Conservation (phyloP, 1,139 yeast genomes). For the Pichia norvegensis region DNA sequence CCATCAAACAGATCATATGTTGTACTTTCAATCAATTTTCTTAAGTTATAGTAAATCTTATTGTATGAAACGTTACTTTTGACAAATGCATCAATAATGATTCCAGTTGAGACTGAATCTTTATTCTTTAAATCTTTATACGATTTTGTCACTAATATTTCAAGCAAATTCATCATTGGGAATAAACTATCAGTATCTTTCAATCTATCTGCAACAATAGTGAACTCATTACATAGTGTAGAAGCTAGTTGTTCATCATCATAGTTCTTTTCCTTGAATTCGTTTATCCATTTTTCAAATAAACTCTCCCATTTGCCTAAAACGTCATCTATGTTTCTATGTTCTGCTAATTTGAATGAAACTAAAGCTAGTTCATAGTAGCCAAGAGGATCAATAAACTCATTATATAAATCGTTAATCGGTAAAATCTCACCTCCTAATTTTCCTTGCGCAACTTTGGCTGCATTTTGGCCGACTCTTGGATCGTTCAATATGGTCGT, state of each 20-base stretch:
- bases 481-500: conserved; percentile 51
- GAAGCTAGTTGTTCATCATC: conserved; percentile 35
- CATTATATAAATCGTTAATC: conserved; percentile 75
- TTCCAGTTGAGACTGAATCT: conserved; percentile 37
- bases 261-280: conserved; percentile 24
- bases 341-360: conserved; percentile 77
- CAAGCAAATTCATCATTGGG: conserved; percentile 67
- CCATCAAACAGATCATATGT: conserved; percentile 41
- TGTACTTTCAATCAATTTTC: conserved; percentile 60
- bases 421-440: conserved; percentile 61
- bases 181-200: conserved; percentile 62
- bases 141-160: conserved; percentile 36
- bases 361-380: conserved; percentile 75
- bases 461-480: conserved; percentile 40
- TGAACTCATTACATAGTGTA: conserved; percentile 34
- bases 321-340: conserved; percentile 65
- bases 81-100: conserved; percentile 60
- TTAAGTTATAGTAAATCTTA: conserved; percentile 58
- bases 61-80: conserved; percentile 71
- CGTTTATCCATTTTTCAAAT: conserved; percentile 36
- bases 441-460: conserved; percentile 41
- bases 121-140: conserved; percentile 25
- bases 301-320: conserved; percentile 63
- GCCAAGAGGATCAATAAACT: conserved; percentile 80
- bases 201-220: conserved; percentile 31